Base-by-base conservation (phyloP, 2,329 filamentous ascomycete genomes). In the Colletotrichum eleusines region DNA sequence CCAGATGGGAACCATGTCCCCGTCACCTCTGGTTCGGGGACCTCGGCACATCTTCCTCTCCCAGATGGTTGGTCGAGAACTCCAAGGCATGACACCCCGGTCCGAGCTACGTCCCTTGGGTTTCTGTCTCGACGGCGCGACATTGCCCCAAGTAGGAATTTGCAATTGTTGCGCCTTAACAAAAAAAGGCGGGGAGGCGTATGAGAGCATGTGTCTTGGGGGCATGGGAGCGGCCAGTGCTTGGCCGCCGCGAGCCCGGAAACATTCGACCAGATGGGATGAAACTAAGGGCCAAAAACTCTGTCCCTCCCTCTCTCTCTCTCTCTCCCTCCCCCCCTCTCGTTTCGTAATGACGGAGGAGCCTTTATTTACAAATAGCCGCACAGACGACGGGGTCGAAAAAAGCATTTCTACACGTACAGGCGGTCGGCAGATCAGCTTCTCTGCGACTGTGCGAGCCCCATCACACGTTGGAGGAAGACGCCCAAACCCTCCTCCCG, bases 401-500 rank as follows among this genome's bases (percentile, higher is more conserved):
- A 51, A 28, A 53, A n/a, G n/a, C n/a, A 16, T 9, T 26, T 54
- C 14, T 18, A 44, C 20, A n/a, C 5, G 14, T 38, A 38, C 53
- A 3, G 14, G 14, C 50, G 20, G 33, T 16, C 33, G 18, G 18
- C 38, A 50, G 44, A 55, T 64, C 11, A 26, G 28, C 35, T 50
- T 46, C 20, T 31, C 12, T 26, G 35, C 18, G n/a, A 12, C 44
- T n/a, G 42, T 38, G 38, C 38, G 5, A 18, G 38, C 31, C 40
- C 28, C 51, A 42, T 11, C 18, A 70, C n/a, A 35, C 65, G 14
- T 60, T 48, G 28, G 58, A 28, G 28, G 61, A 28, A 46, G 69
- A 60, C 50, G 55, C 58, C 66, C 66, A 83, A 4, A 84, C 81
- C 72, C 74, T 78, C 50, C 72, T 72, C 2, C 85, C 85, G 2